phyloP scores from a whole-genome alignment of 2,329 filamentous ascomycete species.

The Aspergillus ustus region DNA sequence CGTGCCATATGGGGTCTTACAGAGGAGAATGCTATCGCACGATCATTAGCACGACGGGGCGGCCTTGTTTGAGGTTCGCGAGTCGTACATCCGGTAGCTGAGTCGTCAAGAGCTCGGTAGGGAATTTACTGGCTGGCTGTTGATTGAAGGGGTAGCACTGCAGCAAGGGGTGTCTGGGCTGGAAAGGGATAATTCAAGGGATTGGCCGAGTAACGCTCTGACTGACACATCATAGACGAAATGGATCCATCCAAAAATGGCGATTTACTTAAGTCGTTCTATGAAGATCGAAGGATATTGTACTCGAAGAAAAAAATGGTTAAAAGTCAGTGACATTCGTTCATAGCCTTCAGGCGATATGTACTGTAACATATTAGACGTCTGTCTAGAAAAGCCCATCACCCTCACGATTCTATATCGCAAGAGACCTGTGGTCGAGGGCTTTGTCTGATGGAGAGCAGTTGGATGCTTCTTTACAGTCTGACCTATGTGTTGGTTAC shows the following conservation, averaged over 20 bases:
- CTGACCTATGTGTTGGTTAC: conserved; percentile 38
- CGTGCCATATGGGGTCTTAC: conserved; percentile 3
- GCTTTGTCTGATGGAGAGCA: conserved; percentile 46
- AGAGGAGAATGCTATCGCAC: not conserved
- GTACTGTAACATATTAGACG: conserved; percentile 16
- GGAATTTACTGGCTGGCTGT: not conserved
- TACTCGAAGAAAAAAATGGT: not conserved
- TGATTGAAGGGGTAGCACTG: not conserved
- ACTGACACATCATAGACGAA: conserved; percentile 10
- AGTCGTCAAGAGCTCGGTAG: not conserved
- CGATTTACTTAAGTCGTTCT: not conserved
- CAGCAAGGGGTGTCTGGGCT: conserved; percentile 13
- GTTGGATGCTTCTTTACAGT: conserved; percentile 50
- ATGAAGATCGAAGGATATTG: not conserved
- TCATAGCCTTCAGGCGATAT: conserved; percentile 3
- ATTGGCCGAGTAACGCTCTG: conserved; percentile 1
- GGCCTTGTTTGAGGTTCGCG: conserved; percentile 1
- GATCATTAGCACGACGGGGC: not conserved
- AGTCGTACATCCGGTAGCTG: not conserved
- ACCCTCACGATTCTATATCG: conserved; percentile 19
- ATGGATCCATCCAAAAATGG: conserved; percentile 3
- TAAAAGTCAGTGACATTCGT: conserved; percentile 4
- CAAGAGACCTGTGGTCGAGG: conserved; percentile 21
- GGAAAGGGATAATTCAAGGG: conserved; percentile 20
- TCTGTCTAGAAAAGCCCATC: conserved; percentile 24